Evolutionary conservation across 768 basidiomycete genomes (phyloP).

Genomic region (Termitomyces bulborhizus): DNA sequence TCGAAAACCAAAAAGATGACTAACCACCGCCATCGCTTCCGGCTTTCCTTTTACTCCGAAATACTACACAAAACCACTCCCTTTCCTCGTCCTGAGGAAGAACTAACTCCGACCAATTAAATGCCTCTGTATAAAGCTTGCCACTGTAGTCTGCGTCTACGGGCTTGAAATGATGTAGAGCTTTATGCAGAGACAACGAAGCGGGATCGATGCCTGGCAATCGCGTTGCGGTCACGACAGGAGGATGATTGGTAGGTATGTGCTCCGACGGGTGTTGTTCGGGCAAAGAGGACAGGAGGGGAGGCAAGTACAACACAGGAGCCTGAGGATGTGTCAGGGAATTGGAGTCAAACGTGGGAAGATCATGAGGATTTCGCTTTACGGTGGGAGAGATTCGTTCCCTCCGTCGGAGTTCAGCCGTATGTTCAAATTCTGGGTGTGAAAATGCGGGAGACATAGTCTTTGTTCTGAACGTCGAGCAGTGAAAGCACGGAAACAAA

Average conservation of each 20-base stretch:
- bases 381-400: conserved; percentile 1
- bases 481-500: not conserved
- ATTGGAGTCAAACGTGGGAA: conserved; percentile 44
- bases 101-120: conserved; percentile 78
- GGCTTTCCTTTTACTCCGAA: conserved; percentile 69
- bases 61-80: conserved; percentile 92
- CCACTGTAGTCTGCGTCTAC: conserved; percentile 53
- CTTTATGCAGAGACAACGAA: conserved; percentile 81
- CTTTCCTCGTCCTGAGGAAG: conserved; percentile 68
- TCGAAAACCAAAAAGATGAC: conserved; percentile 13
- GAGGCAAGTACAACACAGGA: conserved; percentile 77
- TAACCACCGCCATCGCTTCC: conserved; percentile 66
- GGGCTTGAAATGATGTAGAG: conserved; percentile 73
- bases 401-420: conserved; percentile 5
- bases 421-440: conserved; percentile 27
- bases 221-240: conserved; percentile 61
- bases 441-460: conserved; percentile 23
- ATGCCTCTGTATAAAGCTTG: conserved; percentile 64
- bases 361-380: conserved; percentile 45
- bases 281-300: conserved; percentile 74
- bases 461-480: not conserved
- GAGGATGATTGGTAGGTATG: conserved; percentile 27
- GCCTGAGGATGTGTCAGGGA: conserved; percentile 27
- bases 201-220: conserved; percentile 83
- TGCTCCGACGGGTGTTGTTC: conserved; percentile 24